These are phyloP conservation scores for Casuarina glauca DNA, from an alignment of 306 rosid species.

Conservation along the genomic window DNA sequence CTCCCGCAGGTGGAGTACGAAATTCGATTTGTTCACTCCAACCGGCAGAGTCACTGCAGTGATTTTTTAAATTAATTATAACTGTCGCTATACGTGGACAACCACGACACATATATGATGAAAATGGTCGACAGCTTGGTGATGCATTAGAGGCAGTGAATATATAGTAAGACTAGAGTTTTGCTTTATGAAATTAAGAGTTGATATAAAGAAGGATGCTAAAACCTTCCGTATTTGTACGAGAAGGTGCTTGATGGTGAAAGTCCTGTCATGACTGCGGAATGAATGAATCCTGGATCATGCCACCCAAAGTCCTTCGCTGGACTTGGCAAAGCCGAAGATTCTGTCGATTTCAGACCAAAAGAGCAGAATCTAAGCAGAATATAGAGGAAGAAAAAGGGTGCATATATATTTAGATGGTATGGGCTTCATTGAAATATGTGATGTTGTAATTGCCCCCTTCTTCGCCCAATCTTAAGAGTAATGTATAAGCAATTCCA, in stretches of 20 bases:
- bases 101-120: too few relatives aligned
- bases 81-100: background rate
- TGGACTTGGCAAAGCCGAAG: constrained; percentile 50
- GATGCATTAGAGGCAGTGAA: background rate
- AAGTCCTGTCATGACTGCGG: constrained; percentile 81
- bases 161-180: background rate
- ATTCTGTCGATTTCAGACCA: constrained; percentile 33
- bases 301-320: constrained; percentile 98
- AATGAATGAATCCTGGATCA: constrained; percentile 89
- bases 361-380: background rate
- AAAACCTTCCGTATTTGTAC: constrained; percentile 80
- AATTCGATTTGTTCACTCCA: constrained; percentile 68
- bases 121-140: background rate
- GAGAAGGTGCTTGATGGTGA: constrained; percentile 59
- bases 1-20: constrained; percentile 81
- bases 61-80: background rate
- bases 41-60: constrained; percentile 60
- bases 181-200: background rate
- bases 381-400: background rate
- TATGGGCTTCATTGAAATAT: too few relatives aligned
- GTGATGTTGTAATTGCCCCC: too few relatives aligned
- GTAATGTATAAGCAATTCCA: too few relatives aligned
- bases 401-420: background rate
- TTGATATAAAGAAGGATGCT: background rate
- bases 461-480: too few relatives aligned